A percentile compares a stretch with the other conserved stretches of the same genome.
These are phyloP conservation scores for Botrytis porri DNA, from an alignment of 2,329 filamentous ascomycete species.

Conservation along the genomic window DNA sequence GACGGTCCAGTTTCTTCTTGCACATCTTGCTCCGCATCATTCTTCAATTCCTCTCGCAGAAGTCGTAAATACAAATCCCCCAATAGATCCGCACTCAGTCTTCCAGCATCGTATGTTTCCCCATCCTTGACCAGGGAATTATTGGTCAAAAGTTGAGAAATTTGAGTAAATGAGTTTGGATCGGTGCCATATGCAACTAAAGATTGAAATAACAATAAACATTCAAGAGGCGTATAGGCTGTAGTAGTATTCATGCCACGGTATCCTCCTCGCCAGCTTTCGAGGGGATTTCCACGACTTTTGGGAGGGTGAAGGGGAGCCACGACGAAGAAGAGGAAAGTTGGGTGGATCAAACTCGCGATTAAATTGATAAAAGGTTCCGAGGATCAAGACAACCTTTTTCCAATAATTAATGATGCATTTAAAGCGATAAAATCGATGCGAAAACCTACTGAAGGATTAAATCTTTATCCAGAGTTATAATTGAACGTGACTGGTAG, in stretches of 20 bases:
- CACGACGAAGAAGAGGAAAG: slow-evolving; percentile 40
- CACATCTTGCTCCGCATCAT: slow-evolving; percentile 43
- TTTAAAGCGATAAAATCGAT: not conserved
- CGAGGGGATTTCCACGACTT: slow-evolving; percentile 54
- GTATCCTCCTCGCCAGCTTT: slow-evolving; percentile 53
- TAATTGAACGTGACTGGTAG: not conserved
- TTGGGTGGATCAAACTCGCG: slow-evolving; percentile 15
- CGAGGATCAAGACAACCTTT: not conserved
- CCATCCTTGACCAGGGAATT: slow-evolving; percentile 71
- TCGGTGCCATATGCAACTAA: slow-evolving; percentile 66
- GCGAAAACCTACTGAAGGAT: not conserved
- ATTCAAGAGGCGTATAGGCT: slow-evolving; percentile 80
- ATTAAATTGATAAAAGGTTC: not conserved
- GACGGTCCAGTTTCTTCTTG: slow-evolving; percentile 47
- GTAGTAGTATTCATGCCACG: slow-evolving; percentile 56
- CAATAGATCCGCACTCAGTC: slow-evolving; percentile 74
- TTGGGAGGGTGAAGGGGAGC: slow-evolving; percentile 54
- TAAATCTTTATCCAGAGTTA: not conserved
- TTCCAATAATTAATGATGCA: slow-evolving; percentile 8
- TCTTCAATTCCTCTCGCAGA: slow-evolving; percentile 67
- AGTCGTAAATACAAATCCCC: slow-evolving; percentile 75
- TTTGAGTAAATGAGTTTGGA: slow-evolving; percentile 61
- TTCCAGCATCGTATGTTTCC: slow-evolving; percentile 66
- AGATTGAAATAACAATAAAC: slow-evolving; percentile 79
- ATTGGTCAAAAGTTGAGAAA: slow-evolving; percentile 71